Conservation (phyloP, 2,329 filamentous ascomycete species). For the Hypoxylon sp. region DNA sequence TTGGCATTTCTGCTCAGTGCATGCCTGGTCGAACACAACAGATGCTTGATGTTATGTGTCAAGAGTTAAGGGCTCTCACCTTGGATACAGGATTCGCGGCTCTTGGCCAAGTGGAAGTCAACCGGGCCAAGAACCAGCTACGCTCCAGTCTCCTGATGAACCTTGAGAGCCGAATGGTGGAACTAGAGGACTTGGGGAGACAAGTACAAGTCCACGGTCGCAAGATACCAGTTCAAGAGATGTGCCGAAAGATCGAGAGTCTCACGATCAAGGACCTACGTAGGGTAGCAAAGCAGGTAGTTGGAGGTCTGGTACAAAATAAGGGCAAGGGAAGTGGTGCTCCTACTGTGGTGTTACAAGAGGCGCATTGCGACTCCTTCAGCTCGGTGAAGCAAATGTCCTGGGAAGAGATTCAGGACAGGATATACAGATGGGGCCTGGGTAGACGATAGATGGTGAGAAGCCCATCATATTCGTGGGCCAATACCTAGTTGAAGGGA, state of each 20-base stretch:
- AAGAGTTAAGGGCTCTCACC: constrained; percentile 84
- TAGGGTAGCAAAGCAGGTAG: constrained; percentile 82
- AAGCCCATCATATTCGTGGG: background rate
- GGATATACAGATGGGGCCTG: constrained; percentile 86
- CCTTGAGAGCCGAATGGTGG: constrained; percentile 95
- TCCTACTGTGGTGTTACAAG: constrained; percentile 94
- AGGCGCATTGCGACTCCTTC: constrained; percentile 82
- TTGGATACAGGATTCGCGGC: constrained; percentile 80
- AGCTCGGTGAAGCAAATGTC: constrained; percentile 75
- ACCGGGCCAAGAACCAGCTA: constrained; percentile 96
- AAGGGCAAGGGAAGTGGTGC: constrained; percentile 82
- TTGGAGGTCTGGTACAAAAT: constrained; percentile 83
- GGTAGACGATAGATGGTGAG: constrained; percentile 65
- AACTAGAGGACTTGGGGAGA: constrained; percentile 93
- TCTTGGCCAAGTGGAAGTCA: constrained; percentile 82
- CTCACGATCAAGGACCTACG: constrained; percentile 85
- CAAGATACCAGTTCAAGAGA: constrained; percentile 91
- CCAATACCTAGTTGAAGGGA: background rate
- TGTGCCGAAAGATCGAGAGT: constrained; percentile 88
- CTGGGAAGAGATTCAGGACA: constrained; percentile 92
- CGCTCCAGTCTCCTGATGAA: constrained; percentile 95
- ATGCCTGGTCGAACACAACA: constrained; percentile 79
- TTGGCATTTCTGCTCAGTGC: constrained; percentile 92
- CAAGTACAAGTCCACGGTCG: constrained; percentile 97
- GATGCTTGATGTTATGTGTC: constrained; percentile 97